Evolutionary conservation across 1,284 basidiomycete genomes (phyloP).

Genomic region (Rhizopogon hawkerae): DNA sequence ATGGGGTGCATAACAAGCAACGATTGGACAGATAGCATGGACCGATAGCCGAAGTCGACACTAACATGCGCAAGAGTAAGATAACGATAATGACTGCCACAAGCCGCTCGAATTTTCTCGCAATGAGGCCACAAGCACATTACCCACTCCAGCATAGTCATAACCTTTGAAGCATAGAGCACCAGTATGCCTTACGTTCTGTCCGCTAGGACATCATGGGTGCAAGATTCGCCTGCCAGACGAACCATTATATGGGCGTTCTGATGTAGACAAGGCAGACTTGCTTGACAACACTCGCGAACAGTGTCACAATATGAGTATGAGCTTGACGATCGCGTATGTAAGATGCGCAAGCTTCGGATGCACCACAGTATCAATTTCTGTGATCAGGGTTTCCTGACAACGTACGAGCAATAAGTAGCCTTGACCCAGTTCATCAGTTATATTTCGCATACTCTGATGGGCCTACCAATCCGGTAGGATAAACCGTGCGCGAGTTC

Average conservation of each 20-base stretch:
- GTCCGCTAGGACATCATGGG: slow-evolving; percentile 76
- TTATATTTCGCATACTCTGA: slow-evolving; percentile 16
- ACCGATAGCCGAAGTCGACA: slow-evolving; percentile 93
- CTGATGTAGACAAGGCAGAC: slow-evolving; percentile 12
- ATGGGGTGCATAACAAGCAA: slow-evolving; percentile 87
- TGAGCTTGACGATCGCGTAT: not conserved
- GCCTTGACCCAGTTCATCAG: slow-evolving; percentile 1
- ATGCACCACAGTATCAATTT: slow-evolving; percentile 76
- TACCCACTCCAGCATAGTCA: slow-evolving; percentile 36
- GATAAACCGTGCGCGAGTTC: not conserved
- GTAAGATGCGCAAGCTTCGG: not conserved
- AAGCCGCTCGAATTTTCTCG: slow-evolving; percentile 56
- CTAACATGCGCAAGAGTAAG: slow-evolving; percentile 29
- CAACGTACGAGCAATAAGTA: not conserved
- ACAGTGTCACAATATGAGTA: slow-evolving; percentile 62
- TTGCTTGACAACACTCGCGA: slow-evolving; percentile 73
- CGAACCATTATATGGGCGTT: not conserved
- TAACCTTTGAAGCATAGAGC: not conserved
- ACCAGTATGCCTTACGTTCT: slow-evolving; percentile 50
- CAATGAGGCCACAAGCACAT: slow-evolving; percentile 89
- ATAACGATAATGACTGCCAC: not conserved
- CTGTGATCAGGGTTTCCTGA: slow-evolving; percentile 21
- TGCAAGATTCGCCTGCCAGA: slow-evolving; percentile 62
- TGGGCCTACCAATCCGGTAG: no score
- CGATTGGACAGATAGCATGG: slow-evolving; percentile 93